phyloP scores from a whole-genome alignment of 2,329 filamentous ascomycete genomes.

The Xylariaceae sp. region DNA sequence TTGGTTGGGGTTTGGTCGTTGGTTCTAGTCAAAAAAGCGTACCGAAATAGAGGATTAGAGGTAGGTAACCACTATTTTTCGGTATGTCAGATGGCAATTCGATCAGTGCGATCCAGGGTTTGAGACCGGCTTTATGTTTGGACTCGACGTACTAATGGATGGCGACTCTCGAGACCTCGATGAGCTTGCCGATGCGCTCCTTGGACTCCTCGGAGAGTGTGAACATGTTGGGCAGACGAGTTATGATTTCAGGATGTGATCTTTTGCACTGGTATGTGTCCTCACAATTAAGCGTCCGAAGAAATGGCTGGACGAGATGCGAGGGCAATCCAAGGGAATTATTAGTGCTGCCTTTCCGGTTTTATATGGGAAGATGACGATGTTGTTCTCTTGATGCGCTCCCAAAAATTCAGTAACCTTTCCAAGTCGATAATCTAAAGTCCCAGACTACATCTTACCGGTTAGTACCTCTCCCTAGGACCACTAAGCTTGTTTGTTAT shows the following conservation, averaged over 20 bases:
- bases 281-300: too few species aligned
- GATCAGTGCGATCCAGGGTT: too few species aligned
- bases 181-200: constrained; percentile 96
- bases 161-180: constrained; percentile 87
- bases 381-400: not conserved
- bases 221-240: constrained; percentile 47
- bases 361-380: constrained; percentile 8
- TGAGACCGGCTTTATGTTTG: too few species aligned
- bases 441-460: too few species aligned
- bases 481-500: not conserved
- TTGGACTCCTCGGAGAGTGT: constrained; percentile 93
- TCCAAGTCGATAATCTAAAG: too few species aligned
- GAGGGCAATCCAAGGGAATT: too few species aligned
- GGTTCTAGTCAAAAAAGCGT: too few species aligned
- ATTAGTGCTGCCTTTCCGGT: too few species aligned
- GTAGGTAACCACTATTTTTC: constrained; percentile 75
- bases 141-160: constrained; percentile 79
- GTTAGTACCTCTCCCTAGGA: too few species aligned
- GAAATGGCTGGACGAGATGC: too few species aligned
- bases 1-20: not conserved
- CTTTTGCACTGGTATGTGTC: too few species aligned
- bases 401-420: constrained; percentile 11
- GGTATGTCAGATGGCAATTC: not conserved
- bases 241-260: too few species aligned
- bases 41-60: constrained; percentile 95